These are phyloP conservation scores for Volvariella surrecta DNA, from an alignment of 1,284 basidiomycete genomes.

Conservation along the genomic window DNA sequence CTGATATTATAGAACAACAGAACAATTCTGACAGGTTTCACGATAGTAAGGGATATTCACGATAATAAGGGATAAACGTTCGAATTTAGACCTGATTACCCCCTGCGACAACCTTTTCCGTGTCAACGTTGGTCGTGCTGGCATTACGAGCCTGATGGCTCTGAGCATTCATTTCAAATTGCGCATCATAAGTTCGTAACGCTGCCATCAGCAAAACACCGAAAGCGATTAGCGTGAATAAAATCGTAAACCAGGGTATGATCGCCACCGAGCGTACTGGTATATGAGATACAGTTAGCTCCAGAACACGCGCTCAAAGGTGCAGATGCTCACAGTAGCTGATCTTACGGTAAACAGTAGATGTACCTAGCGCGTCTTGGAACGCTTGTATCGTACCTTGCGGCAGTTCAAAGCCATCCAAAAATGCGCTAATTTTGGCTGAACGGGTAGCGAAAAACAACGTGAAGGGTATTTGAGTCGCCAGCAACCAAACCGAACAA, in stretches of 20 bases:
- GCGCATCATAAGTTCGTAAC: background rate
- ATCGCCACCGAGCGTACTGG: constrained; percentile 7
- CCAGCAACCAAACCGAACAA: constrained; percentile 42
- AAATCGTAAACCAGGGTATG: constrained; percentile 8
- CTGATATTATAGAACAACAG: no score
- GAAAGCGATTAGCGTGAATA: constrained; percentile 2
- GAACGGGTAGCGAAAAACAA: constrained; percentile 39
- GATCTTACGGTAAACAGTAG: constrained; percentile 37
- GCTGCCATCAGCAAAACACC: constrained; percentile 6
- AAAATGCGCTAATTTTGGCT: constrained; percentile 35
- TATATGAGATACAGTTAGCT: background rate
- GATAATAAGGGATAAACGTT: no score
- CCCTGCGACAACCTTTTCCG: no score
- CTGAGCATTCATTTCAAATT: no score
- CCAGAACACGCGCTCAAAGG: no score
- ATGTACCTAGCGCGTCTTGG: constrained; percentile 30
- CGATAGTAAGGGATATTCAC: no score
- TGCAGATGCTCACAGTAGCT: constrained; percentile 31
- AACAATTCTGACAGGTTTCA: no score
- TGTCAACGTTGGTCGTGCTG: no score
- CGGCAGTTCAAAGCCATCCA: constrained; percentile 30
- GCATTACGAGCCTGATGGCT: no score
- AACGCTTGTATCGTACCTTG: constrained; percentile 27
- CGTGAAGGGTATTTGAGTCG: constrained; percentile 42
- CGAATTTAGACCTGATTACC: no score